Conservation (phyloP, 176 grass and related monocot species). For the Hordeum marinum region DNA sequence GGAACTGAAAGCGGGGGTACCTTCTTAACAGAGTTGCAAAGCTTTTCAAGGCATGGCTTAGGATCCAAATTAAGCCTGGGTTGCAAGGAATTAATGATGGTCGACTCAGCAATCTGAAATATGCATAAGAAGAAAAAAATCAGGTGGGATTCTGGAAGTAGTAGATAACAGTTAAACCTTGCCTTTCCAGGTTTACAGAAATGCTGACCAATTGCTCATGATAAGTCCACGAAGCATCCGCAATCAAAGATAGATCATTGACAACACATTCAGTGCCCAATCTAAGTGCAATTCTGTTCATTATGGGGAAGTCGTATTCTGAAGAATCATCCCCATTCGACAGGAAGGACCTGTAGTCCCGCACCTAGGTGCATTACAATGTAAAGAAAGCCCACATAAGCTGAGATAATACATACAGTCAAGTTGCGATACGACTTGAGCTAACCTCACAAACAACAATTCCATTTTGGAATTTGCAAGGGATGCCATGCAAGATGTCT, state of each 20-base stretch:
- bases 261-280: conserved; percentile 43
- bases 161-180: neutral
- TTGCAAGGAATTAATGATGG: conserved; percentile 41
- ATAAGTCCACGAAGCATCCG: conserved; percentile 50
- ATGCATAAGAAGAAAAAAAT: neutral
- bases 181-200: neutral
- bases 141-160: neutral
- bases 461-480: conserved; percentile 51
- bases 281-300: conserved; percentile 47
- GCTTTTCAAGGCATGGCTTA: conserved; percentile 35
- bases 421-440: neutral
- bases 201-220: conserved; percentile 41
- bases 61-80: conserved; percentile 53
- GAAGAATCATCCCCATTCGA: conserved; percentile 34
- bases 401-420: conserved; percentile 17
- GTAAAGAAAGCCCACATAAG: conserved; percentile 6
- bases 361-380: conserved; percentile 37
- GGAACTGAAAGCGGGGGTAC: conserved; percentile 7
- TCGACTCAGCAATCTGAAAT: conserved; percentile 44
- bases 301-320: conserved; percentile 34
- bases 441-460: conserved; percentile 54
- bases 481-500: conserved; percentile 36
- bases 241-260: conserved; percentile 34
- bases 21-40: conserved; percentile 42
- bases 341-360: conserved; percentile 48